phyloP scores from a whole-genome alignment of 2,329 filamentous ascomycete genomes.

The Exophiala sideris region DNA sequence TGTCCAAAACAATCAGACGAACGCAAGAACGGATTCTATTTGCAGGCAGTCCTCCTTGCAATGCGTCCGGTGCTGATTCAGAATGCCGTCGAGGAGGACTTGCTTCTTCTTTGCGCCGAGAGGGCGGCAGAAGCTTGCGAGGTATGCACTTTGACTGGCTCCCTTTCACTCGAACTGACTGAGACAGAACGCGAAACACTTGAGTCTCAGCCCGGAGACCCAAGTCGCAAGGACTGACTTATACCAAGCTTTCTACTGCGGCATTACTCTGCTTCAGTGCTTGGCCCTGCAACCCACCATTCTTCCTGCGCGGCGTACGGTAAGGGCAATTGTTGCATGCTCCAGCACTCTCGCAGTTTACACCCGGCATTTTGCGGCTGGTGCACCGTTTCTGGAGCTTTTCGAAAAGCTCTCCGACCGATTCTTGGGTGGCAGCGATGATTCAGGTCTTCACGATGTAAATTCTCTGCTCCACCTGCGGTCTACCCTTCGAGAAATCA shows the following conservation, averaged over 20 bases:
- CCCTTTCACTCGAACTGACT: background rate
- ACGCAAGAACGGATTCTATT: constrained; percentile 21
- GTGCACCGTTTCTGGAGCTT: constrained; percentile 22
- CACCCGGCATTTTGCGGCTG: constrained; percentile 16
- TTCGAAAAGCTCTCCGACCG: constrained; percentile 24
- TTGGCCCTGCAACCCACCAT: constrained; percentile 19
- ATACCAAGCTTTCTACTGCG: constrained; percentile 25
- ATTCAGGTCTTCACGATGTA: constrained; percentile 1
- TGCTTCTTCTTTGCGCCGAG: constrained; percentile 21
- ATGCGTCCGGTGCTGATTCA: constrained; percentile 20
- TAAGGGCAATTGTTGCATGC: constrained; percentile 24
- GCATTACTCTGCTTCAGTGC: constrained; percentile 24
- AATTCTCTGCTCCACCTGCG: constrained; percentile 5
- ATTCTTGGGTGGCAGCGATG: constrained; percentile 13
- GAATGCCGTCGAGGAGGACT: constrained; percentile 13
- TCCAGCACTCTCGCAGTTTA: constrained; percentile 24
- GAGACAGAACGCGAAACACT: constrained; percentile 16
- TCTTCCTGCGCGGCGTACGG: constrained; percentile 11
- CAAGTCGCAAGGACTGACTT: constrained; percentile 19
- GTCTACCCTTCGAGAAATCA: constrained; percentile 18
- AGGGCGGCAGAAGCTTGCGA: constrained; percentile 24
- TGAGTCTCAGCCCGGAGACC: constrained; percentile 23
- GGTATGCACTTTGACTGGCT: constrained; percentile 8
- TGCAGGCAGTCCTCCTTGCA: constrained; percentile 22
- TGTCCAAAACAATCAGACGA: constrained; percentile 23